Evolutionary conservation across 225 moss, liverwort and hornwort genomes (phyloP).

Genomic region (Polytrichum formosum): DNA sequence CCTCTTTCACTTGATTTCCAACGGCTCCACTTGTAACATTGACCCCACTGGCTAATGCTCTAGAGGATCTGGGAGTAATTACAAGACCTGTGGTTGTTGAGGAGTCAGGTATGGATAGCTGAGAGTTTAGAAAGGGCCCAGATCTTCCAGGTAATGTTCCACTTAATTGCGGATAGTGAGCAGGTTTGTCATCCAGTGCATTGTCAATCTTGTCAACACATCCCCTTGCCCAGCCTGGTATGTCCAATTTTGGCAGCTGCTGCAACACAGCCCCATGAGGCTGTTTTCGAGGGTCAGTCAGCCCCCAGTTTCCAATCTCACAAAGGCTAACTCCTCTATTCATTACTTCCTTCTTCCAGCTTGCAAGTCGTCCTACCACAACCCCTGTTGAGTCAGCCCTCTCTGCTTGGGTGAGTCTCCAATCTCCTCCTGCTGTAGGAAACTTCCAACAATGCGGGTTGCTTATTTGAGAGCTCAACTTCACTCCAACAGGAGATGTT

Average conservation of each 20-base stretch:
- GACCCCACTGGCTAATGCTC: conserved; percentile 36
- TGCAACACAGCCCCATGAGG: conserved; percentile 27
- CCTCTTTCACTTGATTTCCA: conserved; percentile 40
- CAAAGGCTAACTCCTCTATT: conserved; percentile 79
- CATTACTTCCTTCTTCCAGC: conserved; percentile 73
- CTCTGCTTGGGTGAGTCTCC: conserved; percentile 58
- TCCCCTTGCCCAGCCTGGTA: conserved; percentile 67
- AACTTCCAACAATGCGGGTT: conserved; percentile 74
- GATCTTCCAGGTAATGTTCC: conserved; percentile 33
- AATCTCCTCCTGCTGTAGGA: conserved; percentile 93
- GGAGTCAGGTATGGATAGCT: conserved; percentile 34
- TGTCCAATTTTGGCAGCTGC: conserved; percentile 55
- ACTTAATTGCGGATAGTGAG: conserved; percentile 21
- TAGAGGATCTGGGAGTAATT: conserved; percentile 40
- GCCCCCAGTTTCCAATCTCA: conserved; percentile 40
- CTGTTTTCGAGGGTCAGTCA: conserved; percentile 73
- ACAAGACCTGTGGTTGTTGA: conserved; percentile 26
- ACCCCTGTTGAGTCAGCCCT: conserved; percentile 33
- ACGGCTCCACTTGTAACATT: conserved; percentile 23
- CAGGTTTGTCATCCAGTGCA: conserved; percentile 43
- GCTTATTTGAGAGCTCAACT: conserved; percentile 33
- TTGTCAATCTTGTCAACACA: conserved; percentile 36
- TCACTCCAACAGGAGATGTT: conserved; percentile 37
- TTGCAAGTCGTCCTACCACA: conserved; percentile 35
- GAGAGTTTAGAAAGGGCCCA: conserved; percentile 38